Percentiles rank a stretch among this genome's conserved stretches.
phyloP scores from a whole-genome alignment of 805 yeast species.

The Cyberlindnera euphorbiiphila region DNA sequence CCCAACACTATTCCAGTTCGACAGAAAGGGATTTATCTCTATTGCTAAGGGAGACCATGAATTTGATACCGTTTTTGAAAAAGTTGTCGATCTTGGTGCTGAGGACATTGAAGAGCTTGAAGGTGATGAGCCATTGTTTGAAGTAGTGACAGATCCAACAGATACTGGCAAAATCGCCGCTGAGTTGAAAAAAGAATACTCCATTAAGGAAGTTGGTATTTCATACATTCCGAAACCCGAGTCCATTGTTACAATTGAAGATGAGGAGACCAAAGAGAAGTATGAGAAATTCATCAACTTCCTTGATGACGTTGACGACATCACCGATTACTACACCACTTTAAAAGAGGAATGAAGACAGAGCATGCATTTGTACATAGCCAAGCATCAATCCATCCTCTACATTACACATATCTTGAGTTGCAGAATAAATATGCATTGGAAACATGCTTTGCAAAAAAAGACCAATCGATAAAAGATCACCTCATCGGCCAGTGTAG shows the following conservation, averaged over 20 bases:
- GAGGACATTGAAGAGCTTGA: slow-evolving; percentile 64
- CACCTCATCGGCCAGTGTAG: no score
- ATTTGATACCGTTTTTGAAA: slow-evolving; percentile 71
- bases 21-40: slow-evolving; percentile 68
- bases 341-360: slow-evolving; percentile 37
- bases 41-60: slow-evolving; percentile 38
- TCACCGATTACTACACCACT: slow-evolving; percentile 75
- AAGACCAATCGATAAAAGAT: no score
- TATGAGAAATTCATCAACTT: slow-evolving; percentile 54
- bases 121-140: slow-evolving; percentile 31
- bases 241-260: slow-evolving; percentile 48
- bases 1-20: slow-evolving; percentile 76
- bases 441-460: no score
- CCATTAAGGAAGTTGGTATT: slow-evolving; percentile 67
- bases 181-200: slow-evolving; percentile 47
- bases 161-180: slow-evolving; percentile 62
- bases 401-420: no score
- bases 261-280: slow-evolving; percentile 47
- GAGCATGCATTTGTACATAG: no score
- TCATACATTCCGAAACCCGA: slow-evolving; percentile 64
- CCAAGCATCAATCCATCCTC: no score
- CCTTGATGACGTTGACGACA: slow-evolving; percentile 80
- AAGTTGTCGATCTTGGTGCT: slow-evolving; percentile 66
- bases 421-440: no score
- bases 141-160: slow-evolving; percentile 59